Evolutionary conservation across 2,329 filamentous ascomycete genomes (phyloP).

Genomic region (Penicillium sp.): DNA sequence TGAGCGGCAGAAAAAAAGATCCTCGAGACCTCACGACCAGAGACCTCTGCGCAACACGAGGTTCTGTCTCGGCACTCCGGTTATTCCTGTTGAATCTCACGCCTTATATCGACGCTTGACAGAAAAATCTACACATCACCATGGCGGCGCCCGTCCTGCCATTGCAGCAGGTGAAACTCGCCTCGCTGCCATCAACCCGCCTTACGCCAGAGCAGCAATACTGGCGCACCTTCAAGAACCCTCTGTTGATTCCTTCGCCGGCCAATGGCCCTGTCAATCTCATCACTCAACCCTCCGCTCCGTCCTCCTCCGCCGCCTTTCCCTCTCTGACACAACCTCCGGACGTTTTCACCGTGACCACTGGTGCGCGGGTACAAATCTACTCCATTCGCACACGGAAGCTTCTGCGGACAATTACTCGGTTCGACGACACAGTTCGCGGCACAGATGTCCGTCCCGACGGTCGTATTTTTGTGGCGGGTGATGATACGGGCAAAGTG

Average conservation of each 20-base stretch:
- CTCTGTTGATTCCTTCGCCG: constrained; percentile 84
- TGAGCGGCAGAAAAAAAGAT: constrained; percentile 33
- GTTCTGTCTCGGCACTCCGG: constrained; percentile 2
- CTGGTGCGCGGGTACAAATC: constrained; percentile 87
- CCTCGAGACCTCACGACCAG: constrained; percentile 20
- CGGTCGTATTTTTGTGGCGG: constrained; percentile 84
- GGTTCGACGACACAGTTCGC: constrained; percentile 89
- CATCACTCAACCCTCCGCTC: constrained; percentile 70
- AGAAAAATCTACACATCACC: constrained; percentile 13
- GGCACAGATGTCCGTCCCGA: constrained; percentile 87
- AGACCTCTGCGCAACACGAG: constrained; percentile 8
- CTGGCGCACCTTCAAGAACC: constrained; percentile 94
- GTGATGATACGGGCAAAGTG: constrained; percentile 87
- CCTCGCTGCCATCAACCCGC: constrained; percentile 72
- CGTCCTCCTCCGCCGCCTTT: constrained; percentile 45
- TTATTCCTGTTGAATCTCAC: background rate
- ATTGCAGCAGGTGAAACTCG: constrained; percentile 77
- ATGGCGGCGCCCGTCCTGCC: constrained; percentile 89
- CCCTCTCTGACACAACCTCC: constrained; percentile 50
- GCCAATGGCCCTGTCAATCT: constrained; percentile 88
- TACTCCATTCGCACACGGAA: constrained; percentile 92
- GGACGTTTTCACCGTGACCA: constrained; percentile 84
- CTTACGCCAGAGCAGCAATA: constrained; percentile 91
- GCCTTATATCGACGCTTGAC: background rate
- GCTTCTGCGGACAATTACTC: constrained; percentile 87